Conservation (phyloP, 805 yeast species). For the Ogataea polymorpha region DNA sequence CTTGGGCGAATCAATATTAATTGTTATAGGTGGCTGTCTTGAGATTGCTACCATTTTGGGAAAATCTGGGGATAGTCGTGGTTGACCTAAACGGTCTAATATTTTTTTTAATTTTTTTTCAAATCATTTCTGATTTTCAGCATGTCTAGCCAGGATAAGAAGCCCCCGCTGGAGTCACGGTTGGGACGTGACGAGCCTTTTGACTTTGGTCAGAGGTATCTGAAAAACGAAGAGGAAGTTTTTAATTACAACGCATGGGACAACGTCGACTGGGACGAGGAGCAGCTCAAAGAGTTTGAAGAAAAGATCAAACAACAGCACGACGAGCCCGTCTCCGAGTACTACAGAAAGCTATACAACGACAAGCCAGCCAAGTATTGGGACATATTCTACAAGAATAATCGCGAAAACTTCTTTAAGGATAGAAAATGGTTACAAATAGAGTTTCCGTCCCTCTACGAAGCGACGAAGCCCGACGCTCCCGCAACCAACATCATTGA, state of each 20-base stretch:
- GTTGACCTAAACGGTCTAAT: constrained; percentile 3
- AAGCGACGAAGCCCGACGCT: constrained; percentile 67
- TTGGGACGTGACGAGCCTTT: constrained; percentile 87
- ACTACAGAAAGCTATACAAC: constrained; percentile 76
- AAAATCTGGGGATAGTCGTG: constrained; percentile 20
- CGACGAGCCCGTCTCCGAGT: constrained; percentile 81
- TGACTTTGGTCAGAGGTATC: constrained; percentile 82
- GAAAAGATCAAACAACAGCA: constrained; percentile 71
- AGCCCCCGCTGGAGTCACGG: constrained; percentile 52
- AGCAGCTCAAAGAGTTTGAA: constrained; percentile 73
- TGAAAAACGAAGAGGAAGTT: constrained; percentile 72
- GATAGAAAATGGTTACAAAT: constrained; percentile 95
- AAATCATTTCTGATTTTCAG: not conserved
- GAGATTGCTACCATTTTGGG: constrained; percentile 17
- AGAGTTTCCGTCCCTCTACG: constrained; percentile 85
- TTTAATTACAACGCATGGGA: constrained; percentile 96
- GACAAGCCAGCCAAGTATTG: constrained; percentile 88
- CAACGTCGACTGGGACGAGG: constrained; percentile 96
- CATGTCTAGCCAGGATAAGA: constrained; percentile 18
- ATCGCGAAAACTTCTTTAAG: constrained; percentile 90
- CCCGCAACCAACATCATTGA: constrained; percentile 78
- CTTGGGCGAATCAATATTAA: not conserved
- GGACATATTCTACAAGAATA: constrained; percentile 91
- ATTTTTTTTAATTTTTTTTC: not conserved
- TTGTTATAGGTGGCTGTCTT: constrained; percentile 18